Conservation (phyloP, 2,329 filamentous ascomycete species). For the Pseudogymnoascus sp. region DNA sequence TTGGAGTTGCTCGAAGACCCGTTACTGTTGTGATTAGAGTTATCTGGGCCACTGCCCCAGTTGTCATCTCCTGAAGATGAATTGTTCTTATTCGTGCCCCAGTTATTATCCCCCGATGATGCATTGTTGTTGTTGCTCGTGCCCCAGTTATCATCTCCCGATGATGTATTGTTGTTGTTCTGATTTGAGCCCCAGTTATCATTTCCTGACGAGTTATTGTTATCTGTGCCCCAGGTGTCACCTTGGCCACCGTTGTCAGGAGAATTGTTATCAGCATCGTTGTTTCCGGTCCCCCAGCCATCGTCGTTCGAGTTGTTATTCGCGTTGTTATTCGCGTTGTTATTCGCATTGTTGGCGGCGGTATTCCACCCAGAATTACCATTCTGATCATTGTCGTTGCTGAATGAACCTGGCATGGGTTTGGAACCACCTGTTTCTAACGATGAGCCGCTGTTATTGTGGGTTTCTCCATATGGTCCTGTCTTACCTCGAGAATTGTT, state of each 20-base stretch:
- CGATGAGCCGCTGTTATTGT: not conserved
- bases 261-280: not conserved
- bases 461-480: too few species aligned
- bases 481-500: not conserved
- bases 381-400: conserved; percentile 9
- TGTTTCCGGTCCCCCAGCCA: conserved; percentile 15
- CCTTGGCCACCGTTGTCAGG: not conserved
- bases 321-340: conserved; percentile 9
- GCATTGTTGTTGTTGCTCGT: conserved; percentile 14
- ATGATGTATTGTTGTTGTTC: conserved; percentile 12
- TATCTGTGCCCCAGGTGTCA: conserved; percentile 5
- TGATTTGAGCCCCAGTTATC: conserved; percentile 14
- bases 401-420: conserved; percentile 11
- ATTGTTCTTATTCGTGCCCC: conserved; percentile 11
- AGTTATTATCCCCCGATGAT: conserved; percentile 8
- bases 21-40: conserved; percentile 10
- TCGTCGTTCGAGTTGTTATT: conserved; percentile 13
- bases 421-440: conserved; percentile 8
- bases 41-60: not conserved
- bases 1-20: conserved; percentile 9
- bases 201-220: conserved; percentile 14
- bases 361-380: conserved; percentile 11
- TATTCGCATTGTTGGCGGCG: conserved; percentile 12
- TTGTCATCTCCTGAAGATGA: conserved; percentile 12
- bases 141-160: not conserved